Evolutionary conservation across 768 basidiomycete genomes (phyloP), one percentile per base, ranked within the genome.

Genomic region (Boletus pseudo-olivaceus): DNA sequence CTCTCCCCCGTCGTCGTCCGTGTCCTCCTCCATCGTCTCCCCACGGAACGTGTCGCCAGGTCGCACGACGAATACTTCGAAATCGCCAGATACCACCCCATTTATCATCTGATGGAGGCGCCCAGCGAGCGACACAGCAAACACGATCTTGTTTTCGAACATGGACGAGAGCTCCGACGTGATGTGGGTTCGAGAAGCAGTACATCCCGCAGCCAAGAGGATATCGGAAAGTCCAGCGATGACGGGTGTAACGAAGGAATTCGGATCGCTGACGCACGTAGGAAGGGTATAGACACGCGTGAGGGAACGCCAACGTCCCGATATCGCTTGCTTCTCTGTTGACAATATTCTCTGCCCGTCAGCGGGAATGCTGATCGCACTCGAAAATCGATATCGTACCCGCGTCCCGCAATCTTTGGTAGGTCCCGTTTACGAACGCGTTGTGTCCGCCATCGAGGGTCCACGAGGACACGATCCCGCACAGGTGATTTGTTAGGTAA

Each of bases 281-380:
- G 58, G 39, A 9, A 49, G 23, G 9, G 23, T 6, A n/a, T 58
- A 27, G 19, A 15, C 19, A 7, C 35, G 51, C 10, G 48, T 50
- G 34, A 59, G 56, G 10, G 23, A 50, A 17, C 49, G 57, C 57
- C 57, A 58, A 14, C 48, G 57, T 2, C 44, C 57, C 5, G 44
- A 23, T 32, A 53, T 27, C 1, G 47, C 15, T n/a, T 53, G 56
- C 2, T 10, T 37, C 30, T 59, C 58, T 58, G 32, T 41, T 30
- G 29, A 47, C n/a, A n/a, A n/a, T n/a, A n/a, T n/a, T n/a, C n/a
- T n/a, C n/a, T n/a, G n/a, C n/a, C n/a, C 14, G 26, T 59, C 14
- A 57, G 39, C 32, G 14, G 27, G 30, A 23, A 42, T 10, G 27
- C 14, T 9, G 20, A 19, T 35, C 34, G 5, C 1, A 5, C 2